Evolutionary conservation across 2,329 filamentous ascomycete genomes (phyloP).

Genomic region (Fusarium protoensiforme): DNA sequence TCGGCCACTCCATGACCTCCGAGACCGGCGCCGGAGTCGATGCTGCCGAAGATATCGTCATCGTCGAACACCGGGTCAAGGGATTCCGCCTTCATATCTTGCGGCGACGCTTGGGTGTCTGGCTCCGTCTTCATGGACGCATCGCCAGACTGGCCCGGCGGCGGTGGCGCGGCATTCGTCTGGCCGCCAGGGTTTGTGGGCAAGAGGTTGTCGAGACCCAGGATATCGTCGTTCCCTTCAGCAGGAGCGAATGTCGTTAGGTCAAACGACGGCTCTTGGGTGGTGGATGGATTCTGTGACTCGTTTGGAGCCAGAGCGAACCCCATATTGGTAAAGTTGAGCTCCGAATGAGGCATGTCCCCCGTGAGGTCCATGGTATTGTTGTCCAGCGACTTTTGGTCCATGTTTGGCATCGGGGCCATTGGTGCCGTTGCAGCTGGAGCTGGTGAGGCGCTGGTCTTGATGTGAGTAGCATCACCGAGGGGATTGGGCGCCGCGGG

Average conservation of each 20-base stretch:
- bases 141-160: slow-evolving; percentile 19
- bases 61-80: slow-evolving; percentile 54
- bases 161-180: slow-evolving; percentile 6
- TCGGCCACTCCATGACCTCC: slow-evolving; percentile 46
- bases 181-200: slow-evolving; percentile 38
- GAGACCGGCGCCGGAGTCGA: slow-evolving; percentile 52
- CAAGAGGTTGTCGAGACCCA: slow-evolving; percentile 46
- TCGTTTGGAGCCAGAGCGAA: slow-evolving; percentile 62
- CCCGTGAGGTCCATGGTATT: slow-evolving; percentile 33
- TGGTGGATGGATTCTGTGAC: slow-evolving; percentile 33
- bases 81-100: slow-evolving; percentile 40
- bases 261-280: slow-evolving; percentile 57
- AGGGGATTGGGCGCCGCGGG: slow-evolving; percentile 10
- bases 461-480: slow-evolving; percentile 35
- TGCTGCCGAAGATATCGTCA: slow-evolving; percentile 54
- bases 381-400: slow-evolving; percentile 39
- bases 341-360: slow-evolving; percentile 47
- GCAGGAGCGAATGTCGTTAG: slow-evolving; percentile 55
- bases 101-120: slow-evolving; percentile 10
- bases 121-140: slow-evolving; percentile 23
- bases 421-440: slow-evolving; percentile 29
- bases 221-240: slow-evolving; percentile 45
- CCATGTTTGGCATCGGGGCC: slow-evolving; percentile 44
- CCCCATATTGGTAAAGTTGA: slow-evolving; percentile 67
- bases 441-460: slow-evolving; percentile 37